phyloP scores from a whole-genome alignment of 768 basidiomycete genomes.

The Hemileccinum rubropunctum region DNA sequence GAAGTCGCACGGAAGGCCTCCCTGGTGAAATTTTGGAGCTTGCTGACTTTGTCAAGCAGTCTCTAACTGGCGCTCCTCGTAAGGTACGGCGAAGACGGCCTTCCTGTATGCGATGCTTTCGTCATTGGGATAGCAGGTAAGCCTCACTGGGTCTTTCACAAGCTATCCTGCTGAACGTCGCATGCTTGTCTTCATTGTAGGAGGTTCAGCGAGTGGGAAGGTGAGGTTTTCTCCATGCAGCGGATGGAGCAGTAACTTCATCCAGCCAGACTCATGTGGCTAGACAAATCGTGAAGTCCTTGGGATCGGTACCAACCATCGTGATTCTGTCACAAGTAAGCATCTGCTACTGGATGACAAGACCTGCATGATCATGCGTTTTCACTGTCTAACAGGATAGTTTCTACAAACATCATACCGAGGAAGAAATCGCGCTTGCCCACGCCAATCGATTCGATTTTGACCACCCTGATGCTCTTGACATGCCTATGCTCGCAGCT shows the following conservation, averaged over 20 bases:
- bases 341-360: neutral
- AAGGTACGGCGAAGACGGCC: constrained; percentile 80
- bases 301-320: constrained; percentile 84
- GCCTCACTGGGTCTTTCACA: constrained; percentile 15
- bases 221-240: constrained; percentile 35
- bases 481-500: constrained; percentile 81
- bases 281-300: constrained; percentile 70
- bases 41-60: constrained; percentile 3
- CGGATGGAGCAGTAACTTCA: constrained; percentile 1
- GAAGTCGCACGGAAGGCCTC: constrained; percentile 81
- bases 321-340: constrained; percentile 86
- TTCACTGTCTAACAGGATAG: constrained; percentile 61
- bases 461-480: constrained; percentile 91
- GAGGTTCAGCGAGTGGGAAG: constrained; percentile 87
- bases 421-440: constrained; percentile 80
- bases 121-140: constrained; percentile 82
- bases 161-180: neutral
- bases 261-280: constrained; percentile 75
- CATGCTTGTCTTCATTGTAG: constrained; percentile 34
- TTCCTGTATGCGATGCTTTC: constrained; percentile 69
- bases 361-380: neutral
- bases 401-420: constrained; percentile 82
- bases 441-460: constrained; percentile 80
- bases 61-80: constrained; percentile 12
- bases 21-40: constrained; percentile 52